Base-by-base conservation (phyloP, 176 grass and related monocot genomes). In the Leersia perrieri region DNA sequence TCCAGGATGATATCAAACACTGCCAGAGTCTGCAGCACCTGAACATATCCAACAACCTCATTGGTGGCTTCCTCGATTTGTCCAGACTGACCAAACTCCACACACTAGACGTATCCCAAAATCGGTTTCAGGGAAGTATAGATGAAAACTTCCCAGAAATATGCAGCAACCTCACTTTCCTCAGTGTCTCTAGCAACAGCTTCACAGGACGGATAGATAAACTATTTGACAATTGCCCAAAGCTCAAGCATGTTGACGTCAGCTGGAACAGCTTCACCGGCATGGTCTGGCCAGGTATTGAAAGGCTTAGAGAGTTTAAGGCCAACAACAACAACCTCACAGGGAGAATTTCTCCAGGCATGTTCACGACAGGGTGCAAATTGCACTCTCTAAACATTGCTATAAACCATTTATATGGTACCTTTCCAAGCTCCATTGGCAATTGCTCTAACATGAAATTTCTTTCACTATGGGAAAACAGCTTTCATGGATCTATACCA, bases 221-320 rank as follows among this genome's bases (percentile, higher is more conserved):
- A 16, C 61, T 63, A 16, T 85, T 87, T 16, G 89, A 85, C 76
- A 26, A 68, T 40, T 91, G 89, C 70, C 16, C 60, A 8, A 68
- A 80, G 57, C 85, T 91, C 25, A 2, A 40, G 71, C 72, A 63
- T 44, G 62, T 88, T 62, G 89, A 91, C 60, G 35, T 91, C 73
- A 85, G 85, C 32, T 61, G 71, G 47, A 91, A 88, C 77, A 11
- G 61, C 3, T 91, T 91, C 70, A 68, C 5, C n/a, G 89, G 85
- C 28, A 57, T 77, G 32, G 41, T 91, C 29, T 91, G 89, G 85
- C 35, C 58, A 4, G 89, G 89, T 33, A 73, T 88, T 41, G 27
- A 39, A 22, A 67, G 55, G 27, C 76, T 91, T 47, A 11, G 68
- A 62, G 40, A 68, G 26, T 82, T 91, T 41, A 32, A 9, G 30